Percentiles rank a stretch among this genome's conserved stretches.
These are phyloP conservation scores for Podaxis rugospora DNA, from an alignment of 768 basidiomycete species.

Conservation along the genomic window DNA sequence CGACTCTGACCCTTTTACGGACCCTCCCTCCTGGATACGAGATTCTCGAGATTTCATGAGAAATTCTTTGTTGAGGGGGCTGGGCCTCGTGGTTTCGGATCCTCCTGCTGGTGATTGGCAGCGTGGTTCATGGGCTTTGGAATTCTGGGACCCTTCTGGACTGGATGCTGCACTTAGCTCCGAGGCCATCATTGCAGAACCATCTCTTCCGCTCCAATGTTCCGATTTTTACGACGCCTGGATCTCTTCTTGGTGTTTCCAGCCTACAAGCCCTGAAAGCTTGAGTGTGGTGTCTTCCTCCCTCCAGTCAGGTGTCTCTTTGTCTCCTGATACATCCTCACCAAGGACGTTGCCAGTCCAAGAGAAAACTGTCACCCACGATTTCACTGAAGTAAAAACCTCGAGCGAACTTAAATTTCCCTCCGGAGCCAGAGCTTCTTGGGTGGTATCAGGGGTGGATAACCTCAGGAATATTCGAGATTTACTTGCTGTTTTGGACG, in stretches of 20 bases:
- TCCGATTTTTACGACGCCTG: constrained; percentile 10
- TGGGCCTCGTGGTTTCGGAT: neutral
- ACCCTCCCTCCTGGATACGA: neutral
- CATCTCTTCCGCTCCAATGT: neutral
- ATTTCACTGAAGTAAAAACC: neutral
- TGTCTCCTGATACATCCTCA: neutral
- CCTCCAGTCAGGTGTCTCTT: neutral
- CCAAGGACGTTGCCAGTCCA: neutral
- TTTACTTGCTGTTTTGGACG: constrained; percentile 1
- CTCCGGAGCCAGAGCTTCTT: neutral
- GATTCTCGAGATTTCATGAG: neutral
- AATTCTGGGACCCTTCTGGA: neutral
- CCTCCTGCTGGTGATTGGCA: neutral
- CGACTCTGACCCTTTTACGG: neutral
- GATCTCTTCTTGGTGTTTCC: constrained; percentile 9
- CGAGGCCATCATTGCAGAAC: neutral
- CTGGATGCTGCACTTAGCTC: no score
- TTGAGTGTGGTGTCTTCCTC: neutral
- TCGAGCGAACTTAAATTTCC: neutral
- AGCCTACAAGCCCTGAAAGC: neutral
- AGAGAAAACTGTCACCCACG: neutral
- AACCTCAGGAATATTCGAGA: constrained; percentile 2
- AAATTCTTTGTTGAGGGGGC: neutral
- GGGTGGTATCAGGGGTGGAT: constrained; percentile 3
- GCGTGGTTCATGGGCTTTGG: neutral